phyloP scores from a whole-genome alignment of 129 eudicot genomes.

The Apium graveolens region DNA sequence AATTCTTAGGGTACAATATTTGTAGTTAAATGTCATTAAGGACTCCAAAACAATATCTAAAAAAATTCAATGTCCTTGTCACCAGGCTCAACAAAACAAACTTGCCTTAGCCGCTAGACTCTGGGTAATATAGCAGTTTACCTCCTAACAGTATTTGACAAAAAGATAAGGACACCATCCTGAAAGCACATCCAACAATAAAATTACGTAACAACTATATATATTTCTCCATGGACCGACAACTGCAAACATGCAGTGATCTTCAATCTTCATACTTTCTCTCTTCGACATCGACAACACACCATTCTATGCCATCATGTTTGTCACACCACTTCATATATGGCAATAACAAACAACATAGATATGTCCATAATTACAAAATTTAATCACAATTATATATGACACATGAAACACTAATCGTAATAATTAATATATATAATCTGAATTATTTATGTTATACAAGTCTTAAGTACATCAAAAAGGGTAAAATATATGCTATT shows the following conservation, averaged over 20 bases:
- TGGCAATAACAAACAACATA: not conserved
- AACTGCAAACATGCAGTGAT: not conserved
- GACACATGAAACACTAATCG: not conserved
- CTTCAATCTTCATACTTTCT: not conserved
- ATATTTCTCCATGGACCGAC: not conserved
- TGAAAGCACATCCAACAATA: not conserved
- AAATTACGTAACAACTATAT: not conserved
- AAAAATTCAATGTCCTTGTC: not conserved
- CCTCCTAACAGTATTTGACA: conserved; percentile 1
- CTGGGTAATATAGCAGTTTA: not conserved
- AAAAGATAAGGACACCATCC: not conserved
- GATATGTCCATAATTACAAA: not conserved
- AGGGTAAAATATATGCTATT: not conserved
- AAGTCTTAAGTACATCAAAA: not conserved
- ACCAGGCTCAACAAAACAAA: not conserved
- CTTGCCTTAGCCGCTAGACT: not conserved
- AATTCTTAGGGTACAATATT: not conserved
- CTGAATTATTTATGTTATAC: not conserved
- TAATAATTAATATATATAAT: not conserved
- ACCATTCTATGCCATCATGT: not conserved
- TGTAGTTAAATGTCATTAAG: not conserved
- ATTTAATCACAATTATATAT: not conserved
- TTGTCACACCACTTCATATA: not conserved
- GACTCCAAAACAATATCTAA: not conserved
- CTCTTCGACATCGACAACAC: not conserved